A percentile compares a stretch with the other conserved stretches of the same genome.
Conservation (phyloP, 2,329 filamentous ascomycete species). For the Periconia sp. region DNA sequence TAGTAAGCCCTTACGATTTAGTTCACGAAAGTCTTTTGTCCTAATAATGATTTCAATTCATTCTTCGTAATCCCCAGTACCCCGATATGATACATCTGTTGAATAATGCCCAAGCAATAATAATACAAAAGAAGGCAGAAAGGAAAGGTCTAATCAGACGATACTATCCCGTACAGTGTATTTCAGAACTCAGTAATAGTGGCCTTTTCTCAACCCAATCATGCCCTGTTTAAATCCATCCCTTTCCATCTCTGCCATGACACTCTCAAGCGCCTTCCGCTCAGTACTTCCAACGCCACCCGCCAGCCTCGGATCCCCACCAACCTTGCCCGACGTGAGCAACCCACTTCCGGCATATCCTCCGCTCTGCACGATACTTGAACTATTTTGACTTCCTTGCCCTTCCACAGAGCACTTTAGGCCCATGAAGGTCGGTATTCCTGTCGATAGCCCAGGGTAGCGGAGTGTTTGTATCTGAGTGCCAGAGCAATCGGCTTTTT, state of each 20-base stretch:
- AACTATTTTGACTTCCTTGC: slow-evolving; percentile 7
- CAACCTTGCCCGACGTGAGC: slow-evolving; percentile 5
- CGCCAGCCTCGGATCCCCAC: slow-evolving; percentile 23
- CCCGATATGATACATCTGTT: too few species aligned
- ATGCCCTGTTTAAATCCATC: slow-evolving; percentile 34
- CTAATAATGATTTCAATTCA: too few species aligned
- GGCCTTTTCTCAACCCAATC: slow-evolving; percentile 39
- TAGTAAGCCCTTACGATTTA: too few species aligned
- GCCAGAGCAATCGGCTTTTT: slow-evolving; percentile 27
- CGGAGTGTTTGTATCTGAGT: slow-evolving; percentile 21
- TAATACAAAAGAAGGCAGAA: too few species aligned
- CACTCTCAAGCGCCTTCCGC: slow-evolving; percentile 22
- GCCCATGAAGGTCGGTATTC: slow-evolving; percentile 28
- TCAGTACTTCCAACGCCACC: slow-evolving; percentile 32
- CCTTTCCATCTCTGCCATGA: slow-evolving; percentile 30
- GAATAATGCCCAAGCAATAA: too few species aligned
- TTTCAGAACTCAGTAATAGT: slow-evolving; percentile 40
- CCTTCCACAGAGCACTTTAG: slow-evolving; percentile 30
- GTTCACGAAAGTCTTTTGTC: too few species aligned
- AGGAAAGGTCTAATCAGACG: too few species aligned
- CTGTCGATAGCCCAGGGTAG: slow-evolving; percentile 30
- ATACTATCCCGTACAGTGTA: too few species aligned
- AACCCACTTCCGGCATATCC: neutral
- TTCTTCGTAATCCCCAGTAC: too few species aligned
- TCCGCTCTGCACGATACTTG: slow-evolving; percentile 4